Conservation (phyloP, 2,329 filamentous ascomycete species). For the Beauveria scarabaeidicola region DNA sequence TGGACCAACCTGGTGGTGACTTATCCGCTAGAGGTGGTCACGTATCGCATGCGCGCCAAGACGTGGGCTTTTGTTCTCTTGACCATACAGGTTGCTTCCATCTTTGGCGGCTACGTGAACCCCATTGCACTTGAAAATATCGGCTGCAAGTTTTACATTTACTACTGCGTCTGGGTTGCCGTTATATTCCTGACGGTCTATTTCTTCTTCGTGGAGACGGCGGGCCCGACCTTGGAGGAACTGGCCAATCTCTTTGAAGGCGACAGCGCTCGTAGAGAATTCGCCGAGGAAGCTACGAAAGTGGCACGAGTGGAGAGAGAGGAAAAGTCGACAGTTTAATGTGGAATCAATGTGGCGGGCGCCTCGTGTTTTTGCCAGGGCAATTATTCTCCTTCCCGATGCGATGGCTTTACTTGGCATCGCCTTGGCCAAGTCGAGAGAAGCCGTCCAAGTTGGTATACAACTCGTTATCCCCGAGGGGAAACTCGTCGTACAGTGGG, state of each 20-base stretch:
- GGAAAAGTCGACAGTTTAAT: neutral
- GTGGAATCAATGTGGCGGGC: neutral
- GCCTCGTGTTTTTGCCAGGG: neutral
- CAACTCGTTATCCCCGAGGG: neutral
- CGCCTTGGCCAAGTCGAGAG: neutral
- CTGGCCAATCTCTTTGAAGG: slow-evolving; percentile 20
- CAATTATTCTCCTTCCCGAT: neutral
- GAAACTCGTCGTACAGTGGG: too few relatives aligned
- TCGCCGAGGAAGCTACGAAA: slow-evolving; percentile 13
- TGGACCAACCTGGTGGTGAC: slow-evolving; percentile 36
- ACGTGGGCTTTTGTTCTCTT: slow-evolving; percentile 32
- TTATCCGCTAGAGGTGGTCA: slow-evolving; percentile 34
- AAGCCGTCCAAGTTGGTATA: neutral
- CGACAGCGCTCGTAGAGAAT: slow-evolving; percentile 8
- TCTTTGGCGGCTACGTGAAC: slow-evolving; percentile 33
- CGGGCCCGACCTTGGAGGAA: slow-evolving; percentile 28
- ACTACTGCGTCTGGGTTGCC: slow-evolving; percentile 31
- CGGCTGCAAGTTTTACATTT: slow-evolving; percentile 34
- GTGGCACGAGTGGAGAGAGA: slow-evolving; percentile 13
- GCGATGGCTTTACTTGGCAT: neutral
- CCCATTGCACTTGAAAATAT: slow-evolving; percentile 29
- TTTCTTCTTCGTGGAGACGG: slow-evolving; percentile 32
- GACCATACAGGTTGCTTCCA: slow-evolving; percentile 29
- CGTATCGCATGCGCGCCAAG: slow-evolving; percentile 34
- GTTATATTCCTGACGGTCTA: slow-evolving; percentile 29